A percentile compares a stretch with the other conserved stretches of the same genome.
Conservation (phyloP, 306 rosid genomes). For the Albizia julibrissin region DNA sequence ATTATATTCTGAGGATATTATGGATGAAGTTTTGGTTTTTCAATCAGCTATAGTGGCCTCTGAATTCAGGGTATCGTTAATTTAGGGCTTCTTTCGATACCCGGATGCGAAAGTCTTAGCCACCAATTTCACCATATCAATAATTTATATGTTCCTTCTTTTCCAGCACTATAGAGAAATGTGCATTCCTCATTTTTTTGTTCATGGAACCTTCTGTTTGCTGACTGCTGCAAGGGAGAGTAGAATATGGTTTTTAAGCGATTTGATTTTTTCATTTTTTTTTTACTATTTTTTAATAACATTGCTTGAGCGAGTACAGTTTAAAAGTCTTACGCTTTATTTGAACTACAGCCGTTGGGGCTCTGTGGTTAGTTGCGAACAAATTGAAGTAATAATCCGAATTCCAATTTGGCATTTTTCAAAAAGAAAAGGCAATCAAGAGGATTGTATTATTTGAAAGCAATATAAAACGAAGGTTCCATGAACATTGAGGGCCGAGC, state of each 20-base stretch:
- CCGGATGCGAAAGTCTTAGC: neutral
- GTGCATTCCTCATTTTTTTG: neutral
- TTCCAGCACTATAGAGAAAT: neutral
- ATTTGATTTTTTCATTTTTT: neutral
- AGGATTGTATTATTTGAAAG: neutral
- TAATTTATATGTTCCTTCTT: neutral
- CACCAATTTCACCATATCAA: neutral
- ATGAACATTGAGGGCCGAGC: neutral
- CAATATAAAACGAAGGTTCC: neutral
- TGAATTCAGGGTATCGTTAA: slow-evolving; percentile 17
- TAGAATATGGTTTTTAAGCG: neutral
- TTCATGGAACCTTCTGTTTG: neutral
- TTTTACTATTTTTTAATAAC: neutral
- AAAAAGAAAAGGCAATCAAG: neutral
- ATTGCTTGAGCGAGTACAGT: neutral
- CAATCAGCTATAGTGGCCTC: slow-evolving; percentile 12
- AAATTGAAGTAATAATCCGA: neutral
- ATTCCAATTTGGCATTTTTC: neutral
- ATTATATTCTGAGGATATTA: neutral
- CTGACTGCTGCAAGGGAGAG: neutral
- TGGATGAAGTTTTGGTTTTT: slow-evolving; percentile 11
- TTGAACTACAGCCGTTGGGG: neutral
- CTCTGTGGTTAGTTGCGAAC: neutral
- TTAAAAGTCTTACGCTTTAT: neutral
- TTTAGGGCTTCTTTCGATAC: slow-evolving; percentile 7